Evolutionary conservation across 345 rosid genomes (phyloP), one percentile per base, ranked within the genome.

Genomic region (Acer saccharum): DNA sequence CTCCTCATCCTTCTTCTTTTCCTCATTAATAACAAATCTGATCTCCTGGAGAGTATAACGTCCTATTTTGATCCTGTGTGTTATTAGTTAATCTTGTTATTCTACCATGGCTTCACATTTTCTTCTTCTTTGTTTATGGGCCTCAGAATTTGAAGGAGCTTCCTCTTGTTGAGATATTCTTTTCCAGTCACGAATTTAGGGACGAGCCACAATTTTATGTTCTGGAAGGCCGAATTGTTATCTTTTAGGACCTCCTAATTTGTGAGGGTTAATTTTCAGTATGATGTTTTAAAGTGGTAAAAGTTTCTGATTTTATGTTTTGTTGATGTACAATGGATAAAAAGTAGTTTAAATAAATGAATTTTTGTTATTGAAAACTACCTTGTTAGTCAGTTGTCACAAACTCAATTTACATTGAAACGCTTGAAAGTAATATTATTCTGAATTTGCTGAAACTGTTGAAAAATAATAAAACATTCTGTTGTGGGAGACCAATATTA

Each of bases 81-180:
- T 52, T 18, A 66, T 66, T n/a, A 50, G 35, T 14, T 39, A 61
- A 21, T 75, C 72, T 66, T 21, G 23, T 50, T 18, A n/a, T 50
- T 35, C 29, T 48, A 0, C 39, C 57, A 7, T 64, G 3, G 27
- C 77, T 74, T 29, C 50, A 65, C 7, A 5, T 46, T 74, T 64
- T 27, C 27, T 27, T 72, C 16, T 63, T 68, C 46, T 75, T 54
- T 65, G 61, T 52, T 54, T 11, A 9, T 32, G 39, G 39, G 25
- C 71, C 63, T 75, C 72, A 75, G 78, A 52, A 67, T 75, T 65
- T 75, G 72, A 54, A 75, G 72, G 72, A 74, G 46, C 68, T 65
- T 44, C 35, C 8, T 46, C 69, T 65, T 39, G 71, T 68, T 32
- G 16, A 48, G 44, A 23, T 61, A 39, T 64, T 7, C 23, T 32